Evolutionary conservation across 805 yeast genomes (phyloP).

Genomic region (Cephaloascus albidus): DNA sequence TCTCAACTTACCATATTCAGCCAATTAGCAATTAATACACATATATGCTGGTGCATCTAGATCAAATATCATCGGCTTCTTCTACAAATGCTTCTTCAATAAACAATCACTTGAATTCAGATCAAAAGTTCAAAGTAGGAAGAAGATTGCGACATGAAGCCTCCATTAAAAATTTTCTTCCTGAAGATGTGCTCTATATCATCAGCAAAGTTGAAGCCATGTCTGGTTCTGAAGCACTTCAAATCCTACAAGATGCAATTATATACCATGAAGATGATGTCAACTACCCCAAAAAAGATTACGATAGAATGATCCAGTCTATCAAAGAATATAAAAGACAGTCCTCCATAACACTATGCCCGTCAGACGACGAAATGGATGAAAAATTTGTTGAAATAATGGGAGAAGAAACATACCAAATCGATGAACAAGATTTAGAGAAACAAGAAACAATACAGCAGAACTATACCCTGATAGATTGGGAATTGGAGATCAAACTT

Average conservation of each 20-base stretch:
- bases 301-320: slow-evolving; percentile 9
- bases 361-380: neutral
- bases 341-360: neutral
- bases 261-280: slow-evolving; percentile 14
- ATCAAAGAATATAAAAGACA: slow-evolving; percentile 1
- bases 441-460: neutral
- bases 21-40: too few species aligned
- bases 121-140: neutral
- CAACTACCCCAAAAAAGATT: slow-evolving; percentile 12
- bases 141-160: neutral
- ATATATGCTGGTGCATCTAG: too few species aligned
- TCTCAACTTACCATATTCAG: too few species aligned
- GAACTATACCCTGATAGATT: slow-evolving; percentile 5
- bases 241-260: slow-evolving; percentile 12
- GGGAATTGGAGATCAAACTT: slow-evolving; percentile 18
- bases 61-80: neutral
- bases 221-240: slow-evolving; percentile 11
- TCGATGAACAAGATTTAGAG: neutral
- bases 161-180: neutral
- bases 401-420: neutral
- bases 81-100: neutral
- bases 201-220: slow-evolving; percentile 18
- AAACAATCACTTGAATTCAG: neutral
- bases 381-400: neutral
- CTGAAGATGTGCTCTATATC: slow-evolving; percentile 7